A percentile compares a stretch with the other conserved stretches of the same genome.
Conservation (phyloP, 1,284 basidiomycete species). For the Mycosarcoma mackinlayi region DNA sequence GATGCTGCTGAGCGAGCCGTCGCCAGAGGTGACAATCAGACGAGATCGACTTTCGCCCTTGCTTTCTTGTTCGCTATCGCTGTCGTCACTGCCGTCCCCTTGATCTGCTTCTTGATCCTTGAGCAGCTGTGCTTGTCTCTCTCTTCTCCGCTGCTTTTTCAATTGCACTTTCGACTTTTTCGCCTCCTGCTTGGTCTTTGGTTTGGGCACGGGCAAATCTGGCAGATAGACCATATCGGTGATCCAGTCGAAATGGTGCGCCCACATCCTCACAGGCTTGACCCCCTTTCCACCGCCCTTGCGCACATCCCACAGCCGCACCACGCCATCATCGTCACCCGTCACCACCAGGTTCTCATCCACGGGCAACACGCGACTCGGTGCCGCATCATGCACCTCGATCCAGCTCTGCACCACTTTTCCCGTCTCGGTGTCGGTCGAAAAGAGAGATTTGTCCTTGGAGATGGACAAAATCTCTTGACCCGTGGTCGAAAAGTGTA, state of each 20-base stretch:
- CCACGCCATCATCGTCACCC: conserved; percentile 92
- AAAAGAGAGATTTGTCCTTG: conserved; percentile 81
- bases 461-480: conserved; percentile 77
- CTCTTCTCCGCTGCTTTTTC: conserved; percentile 24
- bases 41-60: conserved; percentile 29
- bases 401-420: conserved; percentile 75
- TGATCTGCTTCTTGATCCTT: background rate
- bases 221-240: conserved; percentile 83
- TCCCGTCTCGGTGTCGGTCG: conserved; percentile 72
- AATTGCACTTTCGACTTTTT: conserved; percentile 30
- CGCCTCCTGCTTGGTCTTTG: conserved; percentile 17
- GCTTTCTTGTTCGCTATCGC: conserved; percentile 6
- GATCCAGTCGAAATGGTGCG: conserved; percentile 94
- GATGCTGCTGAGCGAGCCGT: conserved; percentile 89
- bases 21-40: conserved; percentile 74
- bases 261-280: conserved; percentile 74
- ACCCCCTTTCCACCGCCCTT: conserved; percentile 63
- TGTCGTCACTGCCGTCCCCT: background rate
- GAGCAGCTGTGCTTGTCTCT: conserved; percentile 5
- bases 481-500: conserved; percentile 41
- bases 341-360: conserved; percentile 80
- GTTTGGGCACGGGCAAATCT: conserved; percentile 42
- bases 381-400: conserved; percentile 79
- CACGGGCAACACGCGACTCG: conserved; percentile 77
- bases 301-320: conserved; percentile 92